Base-by-base conservation (phyloP, 352 stramenopile genomes). In the Blastocystis sp. region DNA sequence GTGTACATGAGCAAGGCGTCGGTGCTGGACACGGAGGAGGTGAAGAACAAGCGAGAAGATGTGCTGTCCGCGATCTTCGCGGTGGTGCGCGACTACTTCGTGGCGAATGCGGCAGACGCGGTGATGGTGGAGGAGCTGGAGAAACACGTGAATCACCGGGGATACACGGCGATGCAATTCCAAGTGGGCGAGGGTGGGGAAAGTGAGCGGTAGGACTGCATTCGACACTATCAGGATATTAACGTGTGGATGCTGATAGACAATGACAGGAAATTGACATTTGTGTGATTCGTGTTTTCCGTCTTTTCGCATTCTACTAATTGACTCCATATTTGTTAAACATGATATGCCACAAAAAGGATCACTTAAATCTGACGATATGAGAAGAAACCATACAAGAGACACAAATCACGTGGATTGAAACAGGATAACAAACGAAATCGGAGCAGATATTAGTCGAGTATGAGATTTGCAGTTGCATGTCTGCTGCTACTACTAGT, bases 1-100 rank as follows among this genome's bases (percentile, higher is more conserved):
- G 99, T 89, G 95, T 96, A n/a, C 93, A 99, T n/a, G 93, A 79
- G 69, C 69, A 79, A 79, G 52, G 69, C 69, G 19, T 79, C 69
- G 52, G 69, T 79, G 19, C 23, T 79, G 69, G 69, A 79, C 9
- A 21, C 40, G 43, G 69, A 79, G 21, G 69, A 79, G 9, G 11
- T 28, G 10, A 62, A 60, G 52, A 52, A 52, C 14, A 41, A 28
- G n/a, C 34, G 23, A 9, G 69, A 79, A 62, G 69, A 79, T 79
- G 40, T 79, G 5, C 21, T 79, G 23, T 79, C 69, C 14, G 28
- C 41, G 10, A 52, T 79, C 7, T 79, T 59, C 23, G 69, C 69
- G 4, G 43, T 79, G 19, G 43, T 79, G 19, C 28, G 69, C 10
- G 69, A 79, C 11, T 62, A 28, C 19, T 79, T 43, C 52, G 69